Evolutionary conservation across 23 red algal species (phyloP).

Genomic region (Pyropia yezoensis): DNA sequence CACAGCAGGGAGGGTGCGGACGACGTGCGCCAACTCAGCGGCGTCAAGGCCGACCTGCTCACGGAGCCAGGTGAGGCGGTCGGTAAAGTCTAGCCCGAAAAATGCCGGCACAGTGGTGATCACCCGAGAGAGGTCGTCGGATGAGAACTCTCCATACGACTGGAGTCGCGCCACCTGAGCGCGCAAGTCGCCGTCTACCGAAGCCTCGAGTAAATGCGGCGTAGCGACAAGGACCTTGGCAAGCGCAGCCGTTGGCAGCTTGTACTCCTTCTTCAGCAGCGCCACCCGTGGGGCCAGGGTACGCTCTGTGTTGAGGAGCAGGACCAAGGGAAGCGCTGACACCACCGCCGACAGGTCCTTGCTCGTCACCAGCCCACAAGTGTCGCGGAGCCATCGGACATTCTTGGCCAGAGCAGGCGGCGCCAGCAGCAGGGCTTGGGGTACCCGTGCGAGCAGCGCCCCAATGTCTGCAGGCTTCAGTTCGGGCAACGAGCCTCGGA

Average conservation of each 20-base stretch:
- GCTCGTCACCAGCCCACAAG: slow-evolving; percentile 1
- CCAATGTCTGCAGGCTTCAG: slow-evolving; percentile 13
- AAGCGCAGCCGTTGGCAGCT: slow-evolving; percentile 5
- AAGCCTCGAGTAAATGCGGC: slow-evolving; percentile 38
- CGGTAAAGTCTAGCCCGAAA: slow-evolving; percentile 22
- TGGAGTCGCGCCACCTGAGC: slow-evolving; percentile 10
- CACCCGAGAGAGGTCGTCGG: slow-evolving; percentile 11
- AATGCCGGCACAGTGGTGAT: slow-evolving; percentile 33
- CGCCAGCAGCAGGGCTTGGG: slow-evolving; percentile 21
- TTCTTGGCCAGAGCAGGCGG: slow-evolving; percentile 10
- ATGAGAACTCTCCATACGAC: slow-evolving; percentile 9
- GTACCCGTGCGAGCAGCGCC: slow-evolving; percentile 31
- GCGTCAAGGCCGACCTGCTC: slow-evolving; percentile 43
- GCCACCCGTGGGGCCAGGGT: slow-evolving; percentile 9
- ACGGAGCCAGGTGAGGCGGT: slow-evolving; percentile 36
- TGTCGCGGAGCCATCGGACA: slow-evolving; percentile 7
- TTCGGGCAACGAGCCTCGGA: slow-evolving; percentile 18
- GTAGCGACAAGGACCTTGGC: slow-evolving; percentile 23
- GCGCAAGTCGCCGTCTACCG: slow-evolving; percentile 23
- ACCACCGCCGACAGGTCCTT: slow-evolving; percentile 29
- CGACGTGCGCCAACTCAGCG: slow-evolving; percentile 21
- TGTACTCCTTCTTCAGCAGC: slow-evolving; percentile 11
- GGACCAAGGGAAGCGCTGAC: slow-evolving; percentile 25
- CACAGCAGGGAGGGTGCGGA: slow-evolving; percentile 38
- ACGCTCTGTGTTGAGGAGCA: slow-evolving; percentile 28